phyloP scores from a whole-genome alignment of 305 asterid genomes.

The Fraxinus baroniana region DNA sequence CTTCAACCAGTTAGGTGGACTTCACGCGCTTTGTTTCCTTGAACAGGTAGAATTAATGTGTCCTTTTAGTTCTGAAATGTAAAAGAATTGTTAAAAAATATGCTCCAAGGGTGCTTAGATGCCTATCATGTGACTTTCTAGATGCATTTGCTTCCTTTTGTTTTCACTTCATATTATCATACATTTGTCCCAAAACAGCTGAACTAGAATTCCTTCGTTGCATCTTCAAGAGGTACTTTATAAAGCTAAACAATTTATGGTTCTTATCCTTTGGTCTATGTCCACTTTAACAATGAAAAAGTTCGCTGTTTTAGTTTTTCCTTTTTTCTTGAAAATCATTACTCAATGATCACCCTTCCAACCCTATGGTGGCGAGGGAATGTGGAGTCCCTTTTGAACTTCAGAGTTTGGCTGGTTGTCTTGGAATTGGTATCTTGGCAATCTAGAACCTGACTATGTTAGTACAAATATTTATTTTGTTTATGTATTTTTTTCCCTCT shows the following conservation, averaged over 20 bases:
- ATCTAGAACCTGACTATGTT: neutral
- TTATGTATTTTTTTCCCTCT: neutral
- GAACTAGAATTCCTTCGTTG: neutral
- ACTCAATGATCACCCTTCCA: neutral
- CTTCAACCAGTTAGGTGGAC: conserved; percentile 92
- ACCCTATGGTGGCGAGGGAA: neutral
- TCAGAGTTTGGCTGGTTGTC: neutral
- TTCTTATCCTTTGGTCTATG: neutral
- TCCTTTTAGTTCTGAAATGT: neutral
- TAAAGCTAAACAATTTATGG: neutral
- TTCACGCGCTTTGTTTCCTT: conserved; percentile 84
- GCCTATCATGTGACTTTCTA: neutral
- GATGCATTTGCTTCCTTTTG: conserved; percentile 1
- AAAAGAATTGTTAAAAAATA: conserved; percentile 15
- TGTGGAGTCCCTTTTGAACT: neutral
- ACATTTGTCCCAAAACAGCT: neutral
- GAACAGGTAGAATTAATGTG: conserved; percentile 65
- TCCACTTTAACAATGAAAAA: neutral
- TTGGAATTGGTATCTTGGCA: neutral
- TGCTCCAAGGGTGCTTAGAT: conserved; percentile 6
- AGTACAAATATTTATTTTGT: neutral
- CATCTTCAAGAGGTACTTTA: neutral
- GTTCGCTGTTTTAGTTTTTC: neutral
- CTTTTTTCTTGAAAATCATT: neutral
- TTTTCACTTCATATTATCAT: neutral